phyloP scores from a whole-genome alignment of 2,329 filamentous ascomycete genomes.

The Aspergillus sp. region DNA sequence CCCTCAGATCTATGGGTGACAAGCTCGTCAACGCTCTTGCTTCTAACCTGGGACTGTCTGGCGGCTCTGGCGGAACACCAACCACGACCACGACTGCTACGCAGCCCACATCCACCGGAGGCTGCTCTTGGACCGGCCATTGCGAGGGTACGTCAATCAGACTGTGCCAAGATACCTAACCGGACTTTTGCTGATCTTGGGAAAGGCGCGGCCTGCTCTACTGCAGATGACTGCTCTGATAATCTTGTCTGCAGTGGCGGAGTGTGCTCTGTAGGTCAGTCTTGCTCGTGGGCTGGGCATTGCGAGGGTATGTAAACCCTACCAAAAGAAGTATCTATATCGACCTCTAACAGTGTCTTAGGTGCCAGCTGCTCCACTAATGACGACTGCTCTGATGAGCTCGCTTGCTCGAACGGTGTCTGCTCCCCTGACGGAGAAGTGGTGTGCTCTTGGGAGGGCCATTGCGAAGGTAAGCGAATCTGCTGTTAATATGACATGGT shows the following conservation, averaged over 20 bases:
- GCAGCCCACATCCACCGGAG: constrained; percentile 1
- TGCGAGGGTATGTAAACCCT: constrained; percentile 15
- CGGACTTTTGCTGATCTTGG: not conserved
- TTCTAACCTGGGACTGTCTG: constrained; percentile 17
- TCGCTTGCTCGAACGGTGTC: constrained; percentile 10
- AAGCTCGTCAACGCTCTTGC: constrained; percentile 21
- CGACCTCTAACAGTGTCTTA: not conserved
- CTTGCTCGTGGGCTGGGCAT: constrained; percentile 19
- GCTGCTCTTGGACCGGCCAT: constrained; percentile 19
- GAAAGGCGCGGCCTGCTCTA: constrained; percentile 8
- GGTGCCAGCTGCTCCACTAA: not conserved
- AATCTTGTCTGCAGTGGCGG: not conserved
- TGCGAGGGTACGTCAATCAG: constrained; percentile 15
- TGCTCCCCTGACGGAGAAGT: constrained; percentile 4
- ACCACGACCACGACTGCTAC: constrained; percentile 3
- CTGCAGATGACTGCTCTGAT: not conserved
- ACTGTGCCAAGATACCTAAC: not conserved
- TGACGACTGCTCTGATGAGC: constrained; percentile 8
- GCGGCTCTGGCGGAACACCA: not conserved
- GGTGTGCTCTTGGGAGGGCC: constrained; percentile 12
- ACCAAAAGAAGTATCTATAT: not conserved
- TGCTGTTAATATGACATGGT: not conserved
- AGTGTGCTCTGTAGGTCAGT: not conserved
- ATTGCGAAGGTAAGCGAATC: constrained; percentile 6
- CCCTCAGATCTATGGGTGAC: constrained; percentile 27